phyloP scores from a whole-genome alignment of 345 rosid species.

The Dipteronia sinensis region DNA sequence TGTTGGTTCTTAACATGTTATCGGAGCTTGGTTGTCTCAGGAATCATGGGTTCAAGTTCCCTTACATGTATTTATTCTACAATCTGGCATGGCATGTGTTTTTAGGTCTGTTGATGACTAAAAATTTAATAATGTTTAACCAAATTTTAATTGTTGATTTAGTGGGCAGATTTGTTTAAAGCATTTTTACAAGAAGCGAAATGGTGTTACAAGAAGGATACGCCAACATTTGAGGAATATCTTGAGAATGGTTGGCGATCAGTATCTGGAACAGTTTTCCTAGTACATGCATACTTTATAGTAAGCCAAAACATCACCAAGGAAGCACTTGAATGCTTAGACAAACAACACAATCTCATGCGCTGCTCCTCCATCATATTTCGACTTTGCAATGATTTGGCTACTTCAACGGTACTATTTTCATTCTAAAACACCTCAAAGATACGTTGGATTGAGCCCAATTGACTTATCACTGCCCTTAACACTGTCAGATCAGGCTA shows the following conservation, averaged over 20 bases:
- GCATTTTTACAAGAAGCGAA: conserved; percentile 47
- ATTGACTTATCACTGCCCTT: background rate
- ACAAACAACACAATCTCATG: conserved; percentile 31
- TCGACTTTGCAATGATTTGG: conserved; percentile 45
- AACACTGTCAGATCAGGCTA: too few species aligned
- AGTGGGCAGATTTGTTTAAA: conserved; percentile 53
- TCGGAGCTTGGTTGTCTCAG: too few species aligned
- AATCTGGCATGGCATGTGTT: too few species aligned
- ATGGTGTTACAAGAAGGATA: conserved; percentile 28
- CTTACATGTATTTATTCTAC: too few species aligned
- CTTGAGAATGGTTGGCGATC: conserved; percentile 43
- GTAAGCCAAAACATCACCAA: conserved; percentile 1
- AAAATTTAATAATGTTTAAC: too few species aligned
- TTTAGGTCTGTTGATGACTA: too few species aligned
- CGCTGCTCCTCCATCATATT: conserved; percentile 39
- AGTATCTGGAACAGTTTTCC: conserved; percentile 28
- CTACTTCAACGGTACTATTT: conserved; percentile 38
- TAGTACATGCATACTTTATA: conserved; percentile 34
- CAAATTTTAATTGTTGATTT: background rate
- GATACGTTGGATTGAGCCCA: background rate
- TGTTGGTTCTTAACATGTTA: too few species aligned
- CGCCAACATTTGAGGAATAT: conserved; percentile 46
- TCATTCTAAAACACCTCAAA: too few species aligned
- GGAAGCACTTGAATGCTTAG: conserved; percentile 25
- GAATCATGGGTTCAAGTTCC: too few species aligned